These are phyloP conservation scores for Rosa rugosa DNA, from an alignment of 306 rosid species.

Conservation along the genomic window DNA sequence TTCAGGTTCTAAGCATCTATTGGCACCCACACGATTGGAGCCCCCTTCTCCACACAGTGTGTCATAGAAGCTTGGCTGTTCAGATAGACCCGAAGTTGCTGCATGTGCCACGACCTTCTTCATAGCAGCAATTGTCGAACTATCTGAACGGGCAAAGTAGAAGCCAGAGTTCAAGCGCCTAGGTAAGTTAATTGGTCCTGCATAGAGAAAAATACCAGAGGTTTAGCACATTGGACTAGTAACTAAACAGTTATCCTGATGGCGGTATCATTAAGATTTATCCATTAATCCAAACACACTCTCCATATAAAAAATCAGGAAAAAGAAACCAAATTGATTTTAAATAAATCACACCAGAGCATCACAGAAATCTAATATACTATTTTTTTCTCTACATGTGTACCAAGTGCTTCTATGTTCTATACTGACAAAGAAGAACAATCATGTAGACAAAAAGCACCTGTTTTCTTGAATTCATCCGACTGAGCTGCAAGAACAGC, in stretches of 20 bases:
- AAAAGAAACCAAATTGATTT: neutral
- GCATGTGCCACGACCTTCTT: slow-evolving; percentile 91
- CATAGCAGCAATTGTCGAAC: slow-evolving; percentile 71
- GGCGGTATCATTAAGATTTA: neutral
- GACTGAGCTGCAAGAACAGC: slow-evolving; percentile 76
- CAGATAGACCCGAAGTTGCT: slow-evolving; percentile 76
- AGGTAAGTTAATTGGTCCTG: slow-evolving; percentile 82
- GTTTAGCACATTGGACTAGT: neutral
- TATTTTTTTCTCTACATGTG: neutral
- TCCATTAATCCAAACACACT: neutral
- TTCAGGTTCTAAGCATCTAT: slow-evolving; percentile 71
- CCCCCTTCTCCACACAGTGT: slow-evolving; percentile 78
- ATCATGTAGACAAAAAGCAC: slow-evolving; percentile 32
- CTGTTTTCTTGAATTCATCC: slow-evolving; percentile 77
- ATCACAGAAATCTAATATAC: neutral
- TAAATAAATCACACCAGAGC: neutral
- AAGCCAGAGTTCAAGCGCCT: slow-evolving; percentile 98
- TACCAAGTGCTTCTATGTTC: neutral
- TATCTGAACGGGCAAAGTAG: slow-evolving; percentile 77
- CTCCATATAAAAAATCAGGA: neutral
- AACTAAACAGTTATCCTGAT: neutral
- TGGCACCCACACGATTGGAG: slow-evolving; percentile 54
- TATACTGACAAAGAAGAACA: neutral
- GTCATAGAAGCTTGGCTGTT: slow-evolving; percentile 98
- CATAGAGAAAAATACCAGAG: slow-evolving; percentile 1